phyloP scores from a whole-genome alignment of 805 yeast species.

The Suhomyces vadensis region DNA sequence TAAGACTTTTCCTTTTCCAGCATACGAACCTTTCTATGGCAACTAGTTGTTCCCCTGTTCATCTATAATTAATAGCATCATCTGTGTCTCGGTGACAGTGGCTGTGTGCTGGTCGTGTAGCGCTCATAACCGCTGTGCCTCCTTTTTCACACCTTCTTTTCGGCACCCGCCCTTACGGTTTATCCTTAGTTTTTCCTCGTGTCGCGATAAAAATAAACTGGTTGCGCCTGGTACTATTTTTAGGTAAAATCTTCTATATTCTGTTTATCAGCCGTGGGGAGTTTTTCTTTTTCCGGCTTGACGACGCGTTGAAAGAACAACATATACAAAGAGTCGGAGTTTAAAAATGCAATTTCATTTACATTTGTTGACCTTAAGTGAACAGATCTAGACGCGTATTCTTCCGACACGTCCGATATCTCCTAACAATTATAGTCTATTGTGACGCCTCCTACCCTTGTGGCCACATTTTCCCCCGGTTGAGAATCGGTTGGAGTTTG shows the following conservation, averaged over 20 bases:
- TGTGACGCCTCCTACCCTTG: too few species aligned
- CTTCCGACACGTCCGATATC: not conserved
- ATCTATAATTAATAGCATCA: not conserved
- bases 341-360: not conserved
- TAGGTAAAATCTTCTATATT: not conserved
- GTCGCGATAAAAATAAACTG: not conserved
- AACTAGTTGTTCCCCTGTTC: not conserved
- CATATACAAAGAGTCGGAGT: not conserved
- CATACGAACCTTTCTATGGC: not conserved
- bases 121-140: conserved; percentile 3
- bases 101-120: conserved; percentile 3
- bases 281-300: not conserved
- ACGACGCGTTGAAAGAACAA: not conserved
- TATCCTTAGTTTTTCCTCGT: not conserved
- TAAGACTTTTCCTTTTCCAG: too few species aligned
- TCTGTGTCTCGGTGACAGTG: conserved; percentile 3
- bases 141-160: not conserved
- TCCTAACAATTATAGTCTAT: not conserved
- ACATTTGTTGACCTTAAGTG: not conserved
- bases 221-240: not conserved
- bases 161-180: not conserved
- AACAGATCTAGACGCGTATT: not conserved
- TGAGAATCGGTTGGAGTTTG: too few species aligned
- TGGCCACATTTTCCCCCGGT: too few species aligned
- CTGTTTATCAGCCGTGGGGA: conserved; percentile 1